Conservation (phyloP, 257 asterid genomes). For the Nicotiana benthamiana region DNA sequence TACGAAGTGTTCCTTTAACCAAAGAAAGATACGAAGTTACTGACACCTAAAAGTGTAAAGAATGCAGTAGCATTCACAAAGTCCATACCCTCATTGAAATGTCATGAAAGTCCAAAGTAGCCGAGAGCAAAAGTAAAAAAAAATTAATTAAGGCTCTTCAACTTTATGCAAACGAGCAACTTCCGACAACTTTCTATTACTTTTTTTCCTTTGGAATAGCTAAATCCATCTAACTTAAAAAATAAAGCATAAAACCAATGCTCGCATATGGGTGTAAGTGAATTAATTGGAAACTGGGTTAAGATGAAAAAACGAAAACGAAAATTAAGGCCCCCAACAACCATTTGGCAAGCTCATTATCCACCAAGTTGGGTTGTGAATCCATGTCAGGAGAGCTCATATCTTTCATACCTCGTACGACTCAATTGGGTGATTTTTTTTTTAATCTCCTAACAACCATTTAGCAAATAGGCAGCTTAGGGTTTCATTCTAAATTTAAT, state of each 20-base stretch:
- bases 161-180: no score
- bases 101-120: neutral
- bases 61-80: neutral
- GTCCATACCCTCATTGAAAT: neutral
- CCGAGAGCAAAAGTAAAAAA: neutral
- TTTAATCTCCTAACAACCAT: no score
- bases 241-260: neutral
- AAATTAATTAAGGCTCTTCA: no score
- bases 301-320: neutral
- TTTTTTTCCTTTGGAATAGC: neutral
- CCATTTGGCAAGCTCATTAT: neutral
- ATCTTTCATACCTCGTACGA: no score
- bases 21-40: neutral
- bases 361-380: neutral
- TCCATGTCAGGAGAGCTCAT: neutral
- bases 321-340: neutral
- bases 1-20: conserved; percentile 52
- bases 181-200: neutral
- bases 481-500: no score
- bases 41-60: neutral
- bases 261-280: neutral
- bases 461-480: no score
- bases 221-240: neutral
- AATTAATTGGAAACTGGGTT: neutral
- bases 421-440: no score